Conservation (phyloP, 306 rosid genomes). For the Cicer yamashitae region DNA sequence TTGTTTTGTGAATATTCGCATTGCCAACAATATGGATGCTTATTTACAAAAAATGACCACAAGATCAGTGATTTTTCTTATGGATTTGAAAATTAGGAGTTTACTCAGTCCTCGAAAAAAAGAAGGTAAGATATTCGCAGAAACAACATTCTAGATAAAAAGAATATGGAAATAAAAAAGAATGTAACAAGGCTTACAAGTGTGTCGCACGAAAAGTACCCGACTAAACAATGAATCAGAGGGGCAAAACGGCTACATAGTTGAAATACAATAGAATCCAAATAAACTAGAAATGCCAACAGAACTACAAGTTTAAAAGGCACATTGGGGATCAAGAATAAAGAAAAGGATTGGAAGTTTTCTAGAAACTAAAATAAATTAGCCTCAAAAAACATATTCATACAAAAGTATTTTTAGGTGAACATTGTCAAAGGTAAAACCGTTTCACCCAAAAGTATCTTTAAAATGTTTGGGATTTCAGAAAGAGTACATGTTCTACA, state of each 20-base stretch:
- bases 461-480: slow-evolving; percentile 6
- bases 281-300: neutral
- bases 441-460: neutral
- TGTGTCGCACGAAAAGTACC: neutral
- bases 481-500: neutral
- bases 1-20: neutral
- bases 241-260: neutral
- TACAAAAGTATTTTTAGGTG: slow-evolving; percentile 6
- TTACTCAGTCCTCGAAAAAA: neutral
- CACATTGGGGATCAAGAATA: neutral
- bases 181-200: neutral
- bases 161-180: neutral
- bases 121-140: neutral
- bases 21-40: neutral
- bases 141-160: neutral
- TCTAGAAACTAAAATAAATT: neutral
- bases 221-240: neutral
- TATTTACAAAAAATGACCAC: neutral
- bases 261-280: slow-evolving; percentile 1
- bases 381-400: neutral
- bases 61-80: neutral
- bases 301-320: neutral
- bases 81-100: neutral
- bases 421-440: slow-evolving; percentile 1
- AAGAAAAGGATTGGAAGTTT: neutral